phyloP scores from a whole-genome alignment of 192 early-diverging fungal species.

The Backusella tarrabulga region DNA sequence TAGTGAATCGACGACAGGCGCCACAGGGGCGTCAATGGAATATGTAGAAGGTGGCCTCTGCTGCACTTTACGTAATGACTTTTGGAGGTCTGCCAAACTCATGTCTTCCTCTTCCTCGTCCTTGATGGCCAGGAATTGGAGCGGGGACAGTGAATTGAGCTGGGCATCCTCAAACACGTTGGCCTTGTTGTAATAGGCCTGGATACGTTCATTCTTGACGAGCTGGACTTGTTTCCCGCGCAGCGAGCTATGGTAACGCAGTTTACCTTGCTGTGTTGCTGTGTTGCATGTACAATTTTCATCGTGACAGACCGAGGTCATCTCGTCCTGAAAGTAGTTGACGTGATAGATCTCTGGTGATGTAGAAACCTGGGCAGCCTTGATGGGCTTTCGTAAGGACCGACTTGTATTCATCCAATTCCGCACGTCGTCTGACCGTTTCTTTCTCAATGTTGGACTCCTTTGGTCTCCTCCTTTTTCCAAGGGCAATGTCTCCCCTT shows the following conservation, averaged over 20 bases:
- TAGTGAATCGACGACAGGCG: neutral
- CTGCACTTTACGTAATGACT: constrained; percentile 4
- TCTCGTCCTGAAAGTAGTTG: constrained; percentile 19
- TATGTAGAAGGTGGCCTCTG: neutral
- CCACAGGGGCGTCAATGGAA: constrained; percentile 4
- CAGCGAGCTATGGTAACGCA: neutral
- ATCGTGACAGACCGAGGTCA: neutral
- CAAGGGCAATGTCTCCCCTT: neutral
- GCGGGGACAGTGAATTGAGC: neutral
- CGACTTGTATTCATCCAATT: constrained; percentile 21
- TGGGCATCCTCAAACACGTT: neutral
- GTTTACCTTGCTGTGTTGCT: neutral
- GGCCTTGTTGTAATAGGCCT: neutral
- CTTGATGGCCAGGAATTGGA: neutral
- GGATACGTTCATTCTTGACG: neutral
- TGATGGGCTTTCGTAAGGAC: constrained; percentile 6
- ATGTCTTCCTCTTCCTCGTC: constrained; percentile 13
- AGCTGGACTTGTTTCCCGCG: neutral
- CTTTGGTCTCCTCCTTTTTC: neutral
- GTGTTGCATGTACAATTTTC: neutral
- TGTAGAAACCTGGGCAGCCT: neutral
- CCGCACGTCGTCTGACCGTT: constrained; percentile 24
- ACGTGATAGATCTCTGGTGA: constrained; percentile 8
- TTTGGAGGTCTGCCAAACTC: constrained; percentile 14
- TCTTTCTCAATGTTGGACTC: constrained; percentile 10